These are phyloP conservation scores for Penicillium coprophilum DNA, from an alignment of 495 filamentous ascomycete species.

Conservation along the genomic window DNA sequence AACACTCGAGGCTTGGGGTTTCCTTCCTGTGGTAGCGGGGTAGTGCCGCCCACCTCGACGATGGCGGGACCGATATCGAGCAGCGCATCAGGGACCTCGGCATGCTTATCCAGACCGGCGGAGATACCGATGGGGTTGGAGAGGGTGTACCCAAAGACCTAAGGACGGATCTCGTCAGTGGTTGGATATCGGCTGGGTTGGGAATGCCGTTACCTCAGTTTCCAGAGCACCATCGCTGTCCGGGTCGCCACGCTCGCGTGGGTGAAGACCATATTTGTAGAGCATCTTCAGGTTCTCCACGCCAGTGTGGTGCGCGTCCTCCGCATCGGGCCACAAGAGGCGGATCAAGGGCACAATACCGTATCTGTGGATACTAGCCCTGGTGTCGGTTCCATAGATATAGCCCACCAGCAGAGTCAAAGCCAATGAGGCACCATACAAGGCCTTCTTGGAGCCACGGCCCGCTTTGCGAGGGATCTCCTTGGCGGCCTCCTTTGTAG, in stretches of 20 bases:
- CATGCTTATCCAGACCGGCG: slow-evolving; percentile 92
- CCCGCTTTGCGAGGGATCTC: slow-evolving; percentile 37
- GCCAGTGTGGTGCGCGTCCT: slow-evolving; percentile 83
- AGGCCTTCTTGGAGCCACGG: slow-evolving; percentile 40
- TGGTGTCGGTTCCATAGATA: slow-evolving; percentile 85
- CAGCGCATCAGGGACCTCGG: slow-evolving; percentile 77
- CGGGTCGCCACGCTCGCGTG: slow-evolving; percentile 67
- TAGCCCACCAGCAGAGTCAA: slow-evolving; percentile 56
- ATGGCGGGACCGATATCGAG: slow-evolving; percentile 78
- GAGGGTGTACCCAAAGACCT: slow-evolving; percentile 77
- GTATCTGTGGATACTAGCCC: slow-evolving; percentile 80
- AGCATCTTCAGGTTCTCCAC: slow-evolving; percentile 59
- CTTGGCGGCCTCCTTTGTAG: slow-evolving; percentile 22
- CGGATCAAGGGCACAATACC: slow-evolving; percentile 74
- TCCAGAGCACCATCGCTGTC: slow-evolving; percentile 51
- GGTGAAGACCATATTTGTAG: slow-evolving; percentile 59
- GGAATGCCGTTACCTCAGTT: slow-evolving; percentile 43
- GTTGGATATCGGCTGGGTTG: neutral
- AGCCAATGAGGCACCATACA: slow-evolving; percentile 58
- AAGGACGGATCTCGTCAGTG: slow-evolving; percentile 10
- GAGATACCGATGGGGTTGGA: slow-evolving; percentile 88
- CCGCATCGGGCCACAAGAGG: slow-evolving; percentile 73
- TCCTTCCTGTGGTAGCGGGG: slow-evolving; percentile 78
- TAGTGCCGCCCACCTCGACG: slow-evolving; percentile 90
- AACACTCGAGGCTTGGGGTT: slow-evolving; percentile 88